These are phyloP conservation scores for Dactylis glomerata DNA, from an alignment of 176 grass and related monocot genomes.

Conservation along the genomic window DNA sequence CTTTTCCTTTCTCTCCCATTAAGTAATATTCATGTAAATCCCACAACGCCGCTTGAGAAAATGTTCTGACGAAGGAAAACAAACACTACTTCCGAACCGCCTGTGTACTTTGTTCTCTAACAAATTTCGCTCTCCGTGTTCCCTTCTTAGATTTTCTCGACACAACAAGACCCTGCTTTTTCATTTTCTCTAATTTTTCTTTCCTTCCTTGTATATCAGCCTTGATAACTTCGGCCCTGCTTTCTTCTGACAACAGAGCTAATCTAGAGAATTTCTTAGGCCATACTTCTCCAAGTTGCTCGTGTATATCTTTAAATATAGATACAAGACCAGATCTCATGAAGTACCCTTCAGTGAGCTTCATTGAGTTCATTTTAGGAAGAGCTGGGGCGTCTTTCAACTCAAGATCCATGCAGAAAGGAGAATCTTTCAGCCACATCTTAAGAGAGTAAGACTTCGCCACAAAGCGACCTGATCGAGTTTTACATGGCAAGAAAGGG, in stretches of 20 bases:
- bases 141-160: conserved; percentile 45
- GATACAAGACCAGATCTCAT: conserved; percentile 90
- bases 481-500: conserved; percentile 77
- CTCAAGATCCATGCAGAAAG: conserved; percentile 91
- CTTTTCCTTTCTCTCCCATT: not conserved
- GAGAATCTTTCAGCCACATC: conserved; percentile 95
- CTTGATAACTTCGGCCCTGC: conserved; percentile 66
- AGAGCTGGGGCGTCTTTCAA: conserved; percentile 73
- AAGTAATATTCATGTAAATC: conserved; percentile 16
- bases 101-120: conserved; percentile 53
- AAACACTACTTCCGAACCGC: conserved; percentile 30
- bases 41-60: not conserved
- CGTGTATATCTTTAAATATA: conserved; percentile 82
- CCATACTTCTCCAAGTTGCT: conserved; percentile 76
- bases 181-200: conserved; percentile 77
- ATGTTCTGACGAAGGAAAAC: not conserved
- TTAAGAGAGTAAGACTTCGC: conserved; percentile 82
- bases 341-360: conserved; percentile 82
- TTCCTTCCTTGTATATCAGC: conserved; percentile 80
- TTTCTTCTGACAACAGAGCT: conserved; percentile 75
- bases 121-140: conserved; percentile 45
- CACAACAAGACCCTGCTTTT: conserved; percentile 43
- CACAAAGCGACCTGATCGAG: conserved; percentile 64
- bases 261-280: conserved; percentile 95
- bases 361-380: conserved; percentile 78